These are phyloP conservation scores for Sphaceloma murrayae DNA, from an alignment of 2,329 filamentous ascomycete genomes.

Conservation along the genomic window DNA sequence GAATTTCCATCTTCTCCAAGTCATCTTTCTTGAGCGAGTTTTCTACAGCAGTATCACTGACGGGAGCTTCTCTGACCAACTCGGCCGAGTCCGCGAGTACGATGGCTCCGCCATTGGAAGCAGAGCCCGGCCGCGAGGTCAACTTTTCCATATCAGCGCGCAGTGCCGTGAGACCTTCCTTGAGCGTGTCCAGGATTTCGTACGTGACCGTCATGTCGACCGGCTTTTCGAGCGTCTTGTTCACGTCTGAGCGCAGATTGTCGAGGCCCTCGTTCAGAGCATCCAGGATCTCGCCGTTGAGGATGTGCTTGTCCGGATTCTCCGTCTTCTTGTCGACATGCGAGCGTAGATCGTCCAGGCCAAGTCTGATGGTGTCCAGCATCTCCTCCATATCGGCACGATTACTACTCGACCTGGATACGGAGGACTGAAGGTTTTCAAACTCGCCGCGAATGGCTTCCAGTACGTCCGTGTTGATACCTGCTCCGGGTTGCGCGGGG, in stretches of 20 bases:
- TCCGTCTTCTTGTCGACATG: conserved; percentile 45
- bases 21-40: conserved; percentile 54
- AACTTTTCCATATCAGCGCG: conserved; percentile 69
- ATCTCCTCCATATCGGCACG: conserved; percentile 41
- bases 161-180: conserved; percentile 66
- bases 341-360: conserved; percentile 41
- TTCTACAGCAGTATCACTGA: conserved; percentile 19
- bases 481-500: conserved; percentile 19
- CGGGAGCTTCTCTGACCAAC: conserved; percentile 24
- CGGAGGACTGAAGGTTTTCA: conserved; percentile 38
- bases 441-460: conserved; percentile 44
- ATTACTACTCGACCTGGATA: conserved; percentile 32
- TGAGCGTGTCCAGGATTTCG: conserved; percentile 81
- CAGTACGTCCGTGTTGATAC: conserved; percentile 42
- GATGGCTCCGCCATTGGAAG: conserved; percentile 42
- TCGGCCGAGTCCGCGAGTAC: conserved; percentile 46
- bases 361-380: conserved; percentile 40
- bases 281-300: conserved; percentile 51
- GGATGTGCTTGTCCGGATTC: conserved; percentile 43
- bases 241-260: conserved; percentile 63
- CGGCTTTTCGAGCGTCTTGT: conserved; percentile 66
- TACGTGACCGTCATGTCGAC: conserved; percentile 75
- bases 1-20: conserved; percentile 73
- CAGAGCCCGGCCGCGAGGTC: conserved; percentile 43
- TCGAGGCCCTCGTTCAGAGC: conserved; percentile 62